Conservation (phyloP, 2,329 filamentous ascomycete genomes). For the Cadophora sp. region DNA sequence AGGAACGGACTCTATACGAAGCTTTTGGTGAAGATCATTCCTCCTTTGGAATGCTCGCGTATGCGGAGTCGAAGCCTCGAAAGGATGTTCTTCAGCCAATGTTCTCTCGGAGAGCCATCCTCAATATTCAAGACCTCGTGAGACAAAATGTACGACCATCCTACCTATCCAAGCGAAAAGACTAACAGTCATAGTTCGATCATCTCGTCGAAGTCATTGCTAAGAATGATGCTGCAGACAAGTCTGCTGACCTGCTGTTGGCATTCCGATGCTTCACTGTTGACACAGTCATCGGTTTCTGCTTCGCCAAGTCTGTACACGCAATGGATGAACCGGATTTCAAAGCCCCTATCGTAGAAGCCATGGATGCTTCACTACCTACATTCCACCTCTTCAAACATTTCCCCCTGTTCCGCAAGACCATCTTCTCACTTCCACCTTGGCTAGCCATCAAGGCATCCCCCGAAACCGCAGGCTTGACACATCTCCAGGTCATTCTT, state of each 20-base stretch:
- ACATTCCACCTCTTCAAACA: constrained; percentile 50
- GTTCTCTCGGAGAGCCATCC: constrained; percentile 51
- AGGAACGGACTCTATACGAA: constrained; percentile 49
- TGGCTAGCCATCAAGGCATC: constrained; percentile 35
- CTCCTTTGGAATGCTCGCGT: constrained; percentile 51
- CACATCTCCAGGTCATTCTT: constrained; percentile 34
- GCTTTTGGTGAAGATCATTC: constrained; percentile 51
- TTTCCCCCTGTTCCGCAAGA: constrained; percentile 41
- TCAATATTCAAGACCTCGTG: constrained; percentile 47
- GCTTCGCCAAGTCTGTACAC: constrained; percentile 50
- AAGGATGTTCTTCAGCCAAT: constrained; percentile 51
- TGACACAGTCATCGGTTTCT: constrained; percentile 50
- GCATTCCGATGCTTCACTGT: constrained; percentile 48
- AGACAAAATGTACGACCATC: constrained; percentile 43
- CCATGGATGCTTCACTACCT: constrained; percentile 48
- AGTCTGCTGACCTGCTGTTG: constrained; percentile 44
- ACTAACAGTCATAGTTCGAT: constrained; percentile 37
- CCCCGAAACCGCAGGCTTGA: constrained; percentile 36
- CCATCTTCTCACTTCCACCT: constrained; percentile 39
- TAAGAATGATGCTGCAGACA: constrained; percentile 35
- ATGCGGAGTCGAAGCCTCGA: constrained; percentile 49
- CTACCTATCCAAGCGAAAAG: not conserved
- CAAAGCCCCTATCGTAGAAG: constrained; percentile 50
- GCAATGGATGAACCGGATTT: constrained; percentile 50
- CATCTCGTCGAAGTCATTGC: constrained; percentile 45